Percentiles rank a stretch among this genome's conserved stretches.
phyloP scores from a whole-genome alignment of 2,329 filamentous ascomycete genomes.

The Ceratocystis variospora region DNA sequence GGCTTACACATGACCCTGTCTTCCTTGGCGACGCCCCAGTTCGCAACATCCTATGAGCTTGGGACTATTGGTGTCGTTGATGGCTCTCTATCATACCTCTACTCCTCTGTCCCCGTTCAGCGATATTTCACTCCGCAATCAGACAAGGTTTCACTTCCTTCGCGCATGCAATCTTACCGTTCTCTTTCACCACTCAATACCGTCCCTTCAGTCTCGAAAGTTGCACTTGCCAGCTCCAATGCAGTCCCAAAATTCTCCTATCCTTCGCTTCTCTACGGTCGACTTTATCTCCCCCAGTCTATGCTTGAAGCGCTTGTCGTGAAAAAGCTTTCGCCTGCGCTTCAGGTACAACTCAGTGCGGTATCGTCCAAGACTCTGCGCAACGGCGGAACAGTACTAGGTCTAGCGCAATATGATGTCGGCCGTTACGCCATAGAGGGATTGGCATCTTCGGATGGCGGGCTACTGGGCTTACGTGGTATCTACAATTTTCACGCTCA shows the following conservation, averaged over 20 bases:
- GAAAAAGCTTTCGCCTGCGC: slow-evolving; percentile 59
- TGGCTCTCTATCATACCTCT: slow-evolving; percentile 93
- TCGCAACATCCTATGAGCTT: slow-evolving; percentile 85
- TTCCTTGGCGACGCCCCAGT: slow-evolving; percentile 81
- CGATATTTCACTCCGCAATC: slow-evolving; percentile 54
- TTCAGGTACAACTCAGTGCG: slow-evolving; percentile 66
- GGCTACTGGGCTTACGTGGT: slow-evolving; percentile 71
- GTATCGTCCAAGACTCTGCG: slow-evolving; percentile 59
- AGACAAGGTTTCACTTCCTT: slow-evolving; percentile 58
- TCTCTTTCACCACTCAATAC: slow-evolving; percentile 42
- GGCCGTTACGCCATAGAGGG: slow-evolving; percentile 83
- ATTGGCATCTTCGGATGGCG: slow-evolving; percentile 82
- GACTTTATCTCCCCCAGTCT: slow-evolving; percentile 70
- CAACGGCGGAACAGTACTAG: slow-evolving; percentile 63
- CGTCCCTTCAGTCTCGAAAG: slow-evolving; percentile 19
- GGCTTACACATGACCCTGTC: slow-evolving; percentile 78
- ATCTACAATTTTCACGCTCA: slow-evolving; percentile 90
- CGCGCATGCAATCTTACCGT: slow-evolving; percentile 69
- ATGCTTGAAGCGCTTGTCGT: slow-evolving; percentile 78
- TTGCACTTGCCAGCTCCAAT: slow-evolving; percentile 19
- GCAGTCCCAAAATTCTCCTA: slow-evolving; percentile 24
- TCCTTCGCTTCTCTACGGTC: slow-evolving; percentile 57
- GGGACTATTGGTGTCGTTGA: slow-evolving; percentile 84
- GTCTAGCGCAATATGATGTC: slow-evolving; percentile 64
- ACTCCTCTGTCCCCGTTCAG: slow-evolving; percentile 68